Conservation (phyloP, 2,329 filamentous ascomycete species). For the Sphaerulina musiva region DNA sequence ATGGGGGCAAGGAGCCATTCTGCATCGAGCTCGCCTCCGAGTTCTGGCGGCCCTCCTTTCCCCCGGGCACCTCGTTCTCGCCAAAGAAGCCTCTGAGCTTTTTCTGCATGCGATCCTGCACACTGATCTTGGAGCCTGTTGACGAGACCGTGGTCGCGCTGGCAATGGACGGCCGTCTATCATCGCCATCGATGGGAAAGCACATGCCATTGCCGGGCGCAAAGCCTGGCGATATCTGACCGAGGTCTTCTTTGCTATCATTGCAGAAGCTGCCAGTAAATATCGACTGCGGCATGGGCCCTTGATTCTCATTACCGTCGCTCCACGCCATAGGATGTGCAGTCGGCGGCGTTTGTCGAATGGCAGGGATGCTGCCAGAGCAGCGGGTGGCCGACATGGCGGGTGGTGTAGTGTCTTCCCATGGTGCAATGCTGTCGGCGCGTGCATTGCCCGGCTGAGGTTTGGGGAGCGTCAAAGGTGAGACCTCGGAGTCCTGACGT, state of each 20-base stretch:
- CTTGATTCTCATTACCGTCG: conserved; percentile 32
- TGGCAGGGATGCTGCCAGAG: conserved; percentile 49
- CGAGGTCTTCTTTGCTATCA: conserved; percentile 65
- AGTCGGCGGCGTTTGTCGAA: conserved; percentile 44
- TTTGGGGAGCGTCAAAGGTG: conserved; percentile 34
- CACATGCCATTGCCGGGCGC: conserved; percentile 49
- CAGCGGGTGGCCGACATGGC: conserved; percentile 29
- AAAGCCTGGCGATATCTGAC: conserved; percentile 64
- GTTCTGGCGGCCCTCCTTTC: conserved; percentile 49
- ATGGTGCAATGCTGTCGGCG: conserved; percentile 43
- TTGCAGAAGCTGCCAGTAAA: conserved; percentile 55
- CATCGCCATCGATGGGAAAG: conserved; percentile 57
- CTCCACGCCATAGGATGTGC: conserved; percentile 48
- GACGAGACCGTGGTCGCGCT: conserved; percentile 85
- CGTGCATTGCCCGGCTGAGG: conserved; percentile 41
- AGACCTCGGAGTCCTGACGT: conserved; percentile 41
- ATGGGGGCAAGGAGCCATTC: conserved; percentile 47
- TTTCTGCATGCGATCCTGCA: conserved; percentile 66
- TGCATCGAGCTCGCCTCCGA: conserved; percentile 51
- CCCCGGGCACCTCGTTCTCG: conserved; percentile 67
- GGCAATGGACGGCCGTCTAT: conserved; percentile 77
- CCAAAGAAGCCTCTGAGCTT: conserved; percentile 90
- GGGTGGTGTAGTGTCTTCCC: conserved; percentile 39
- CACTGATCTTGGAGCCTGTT: conserved; percentile 67
- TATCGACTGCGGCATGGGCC: conserved; percentile 35